Evolutionary conservation across 2,329 filamentous ascomycete genomes (phyloP), one percentile per base, ranked within the genome.

Genomic region (Chrysoporthe puriensis): DNA sequence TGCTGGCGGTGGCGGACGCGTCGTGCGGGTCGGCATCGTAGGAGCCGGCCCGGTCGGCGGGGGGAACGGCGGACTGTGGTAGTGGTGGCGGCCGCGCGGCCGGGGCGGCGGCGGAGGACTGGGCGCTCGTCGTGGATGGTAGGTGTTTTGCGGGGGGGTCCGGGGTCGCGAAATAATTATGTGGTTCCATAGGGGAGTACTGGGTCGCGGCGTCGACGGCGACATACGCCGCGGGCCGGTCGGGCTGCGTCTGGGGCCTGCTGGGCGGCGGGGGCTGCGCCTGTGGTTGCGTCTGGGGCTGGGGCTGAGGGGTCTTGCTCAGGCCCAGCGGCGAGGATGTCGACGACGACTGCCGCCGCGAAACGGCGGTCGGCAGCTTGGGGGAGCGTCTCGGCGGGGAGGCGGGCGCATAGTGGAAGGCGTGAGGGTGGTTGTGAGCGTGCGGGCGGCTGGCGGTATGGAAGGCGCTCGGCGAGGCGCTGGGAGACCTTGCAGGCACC

Each of bases 381-480:
- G 80, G 75, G 72, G 78, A 81, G 69, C 78, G 79, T 71, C 75
- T 76, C 70, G 79, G 79, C 70, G 80, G 81, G 72, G 78, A 79
- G 70, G 79, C 76, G 78, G 84, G 78, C 73, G 81, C 81, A 82
- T 84, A 84, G 74, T 83, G 82, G 75, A 79, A 77, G 72, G 54
- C 34, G 54, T 57, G 54, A 57, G 54, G 34, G 54, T 57, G 54
- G 54, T 40, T 40, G 52, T 34, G 26, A 14, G 59, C 72, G 60
- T 46, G 46, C 7, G 60, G 34, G 32, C 60, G 60, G 8, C 2
- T 2, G 26, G 62, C 72, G 46, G 66, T 63, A 70, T 74, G 76
- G 65, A 83, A 80, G 73, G 79, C 78, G 73, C 74, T 78, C 70
- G 85, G 84, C 62, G 85, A 86, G 75, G 82, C 81, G 81, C 82